phyloP scores from a whole-genome alignment of 306 rosid genomes.

The Pyrus bretschneideri region DNA sequence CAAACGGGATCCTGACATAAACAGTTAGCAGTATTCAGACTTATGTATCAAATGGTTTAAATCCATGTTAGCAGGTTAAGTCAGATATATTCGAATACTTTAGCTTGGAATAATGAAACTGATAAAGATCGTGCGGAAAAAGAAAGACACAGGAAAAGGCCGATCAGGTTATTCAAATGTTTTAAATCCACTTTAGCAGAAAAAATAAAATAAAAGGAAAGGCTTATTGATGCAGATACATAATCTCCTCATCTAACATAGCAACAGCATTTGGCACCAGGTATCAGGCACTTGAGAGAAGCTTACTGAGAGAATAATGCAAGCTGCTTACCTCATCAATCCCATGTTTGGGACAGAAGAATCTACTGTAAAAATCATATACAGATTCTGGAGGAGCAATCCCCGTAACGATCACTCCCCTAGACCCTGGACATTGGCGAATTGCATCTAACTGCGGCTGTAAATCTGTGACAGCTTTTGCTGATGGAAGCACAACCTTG shows the following conservation, averaged over 20 bases:
- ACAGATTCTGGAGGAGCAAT: conserved; percentile 44
- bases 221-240: too few relatives aligned
- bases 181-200: too few relatives aligned
- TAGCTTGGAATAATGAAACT: not conserved
- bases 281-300: not conserved
- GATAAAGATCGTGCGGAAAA: too few relatives aligned
- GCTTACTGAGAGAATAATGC: not conserved
- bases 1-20: conserved; percentile 48
- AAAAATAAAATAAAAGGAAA: too few relatives aligned
- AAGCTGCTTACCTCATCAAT: conserved; percentile 48
- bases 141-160: not conserved
- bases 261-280: not conserved
- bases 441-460: conserved; percentile 51
- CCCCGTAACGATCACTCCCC: conserved; percentile 47
- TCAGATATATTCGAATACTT: not conserved
- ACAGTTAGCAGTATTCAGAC: not conserved
- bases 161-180: too few relatives aligned
- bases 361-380: conserved; percentile 59
- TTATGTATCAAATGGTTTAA: too few relatives aligned
- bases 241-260: not conserved
- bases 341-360: conserved; percentile 44
- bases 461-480: conserved; percentile 37
- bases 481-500: conserved; percentile 56
- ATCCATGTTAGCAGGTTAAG: too few relatives aligned
- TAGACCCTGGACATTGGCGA: conserved; percentile 36